Evolutionary conservation across 1,284 basidiomycete genomes (phyloP), one percentile per base, ranked within the genome.

Genomic region (Ceratobasidium sp.): DNA sequence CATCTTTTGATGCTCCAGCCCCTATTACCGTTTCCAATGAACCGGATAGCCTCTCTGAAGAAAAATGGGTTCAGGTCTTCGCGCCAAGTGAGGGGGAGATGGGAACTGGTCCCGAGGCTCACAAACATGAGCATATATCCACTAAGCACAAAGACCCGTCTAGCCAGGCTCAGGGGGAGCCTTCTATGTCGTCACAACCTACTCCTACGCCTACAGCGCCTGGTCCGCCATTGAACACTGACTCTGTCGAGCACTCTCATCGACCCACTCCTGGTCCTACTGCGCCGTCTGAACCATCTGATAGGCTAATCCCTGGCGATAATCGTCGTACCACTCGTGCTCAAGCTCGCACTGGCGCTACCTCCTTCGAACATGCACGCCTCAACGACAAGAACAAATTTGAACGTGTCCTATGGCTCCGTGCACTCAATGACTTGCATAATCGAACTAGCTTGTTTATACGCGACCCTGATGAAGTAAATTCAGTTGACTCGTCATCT

Each of bases 51-150:
- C 2, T 32, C 2, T 21, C 57, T n/a, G 21, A 59, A 10, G 36
- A 62, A 10, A 28, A 62, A 2, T 62, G 60, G 60, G 8, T 62
- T 10, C 18, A 48, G 30, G 43, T 62, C 60, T 30, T 41, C 18
- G 26, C 28, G 16, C 60, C 43, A n/a, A 62, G 41, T 62, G 60
- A 62, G 60, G 60, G 60, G 60, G 60, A 62, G 60, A 34, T 55
- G 52, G 52, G 52, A 34, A 34, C 2, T 28, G 16, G 10, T 28
- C 16, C 52, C 3, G 52, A 32, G 2, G 52, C 14, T 14, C 30
- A 1, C 1, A 34, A 32, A 21, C 4, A 16, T 1, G 52, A 6
- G 52, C 52, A 55, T 55, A 55, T 18, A 55, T 55, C 52, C 52
- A 55, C 26, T 55, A 23, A 55, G 52, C 30, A 16, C 30, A 16